Evolutionary conservation across 192 early-diverging fungal genomes (phyloP).

Genomic region (Linnemannia hyalina): DNA sequence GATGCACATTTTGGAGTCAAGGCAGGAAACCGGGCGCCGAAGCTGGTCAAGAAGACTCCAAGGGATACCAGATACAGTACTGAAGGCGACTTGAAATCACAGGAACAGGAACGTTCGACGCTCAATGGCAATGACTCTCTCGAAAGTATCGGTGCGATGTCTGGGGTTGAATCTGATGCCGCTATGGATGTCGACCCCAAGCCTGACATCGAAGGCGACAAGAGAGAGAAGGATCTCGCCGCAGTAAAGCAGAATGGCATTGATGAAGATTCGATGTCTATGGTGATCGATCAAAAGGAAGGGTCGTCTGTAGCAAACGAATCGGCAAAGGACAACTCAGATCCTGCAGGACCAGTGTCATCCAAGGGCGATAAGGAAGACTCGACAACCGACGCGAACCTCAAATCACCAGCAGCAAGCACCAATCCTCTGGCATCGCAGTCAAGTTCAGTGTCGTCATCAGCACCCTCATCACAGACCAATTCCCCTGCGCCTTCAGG

Average conservation of each 20-base stretch:
- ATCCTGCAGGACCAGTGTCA: neutral
- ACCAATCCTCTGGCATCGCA: neutral
- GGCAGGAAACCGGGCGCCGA: conserved; percentile 34
- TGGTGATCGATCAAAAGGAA: neutral
- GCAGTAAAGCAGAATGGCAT: neutral
- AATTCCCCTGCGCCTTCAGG: conserved; percentile 18
- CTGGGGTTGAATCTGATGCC: neutral
- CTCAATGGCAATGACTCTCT: neutral
- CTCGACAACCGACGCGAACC: neutral
- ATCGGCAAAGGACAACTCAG: neutral
- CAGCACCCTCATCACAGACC: neutral
- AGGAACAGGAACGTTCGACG: neutral
- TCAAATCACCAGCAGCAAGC: conserved; percentile 21
- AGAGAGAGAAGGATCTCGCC: neutral
- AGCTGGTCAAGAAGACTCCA: conserved; percentile 36
- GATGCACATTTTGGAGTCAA: conserved; percentile 9
- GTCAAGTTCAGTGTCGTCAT: conserved; percentile 18
- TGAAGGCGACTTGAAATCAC: neutral
- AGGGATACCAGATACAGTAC: neutral
- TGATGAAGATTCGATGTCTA: neutral
- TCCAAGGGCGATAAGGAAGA: conserved; percentile 4
- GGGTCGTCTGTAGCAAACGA: neutral
- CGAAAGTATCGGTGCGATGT: neutral
- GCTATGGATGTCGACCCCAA: conserved; percentile 7
- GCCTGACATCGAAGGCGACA: neutral